Base-by-base conservation (phyloP, 1,139 yeast genomes). In the Torulaspora globosa region DNA sequence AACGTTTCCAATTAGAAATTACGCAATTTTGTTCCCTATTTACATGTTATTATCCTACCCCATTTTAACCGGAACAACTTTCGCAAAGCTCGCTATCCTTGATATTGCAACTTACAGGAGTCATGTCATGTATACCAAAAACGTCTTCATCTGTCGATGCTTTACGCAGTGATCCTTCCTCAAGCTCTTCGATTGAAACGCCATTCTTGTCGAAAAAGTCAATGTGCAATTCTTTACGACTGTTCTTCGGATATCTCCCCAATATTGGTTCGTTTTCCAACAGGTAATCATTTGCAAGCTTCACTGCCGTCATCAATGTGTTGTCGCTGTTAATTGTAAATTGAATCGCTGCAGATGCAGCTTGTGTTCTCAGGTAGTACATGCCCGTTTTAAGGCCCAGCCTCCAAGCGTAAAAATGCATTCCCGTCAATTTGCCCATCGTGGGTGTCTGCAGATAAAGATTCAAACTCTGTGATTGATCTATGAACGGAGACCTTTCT, bases 401-500 rank as follows among this genome's bases (percentile, higher is more conserved):
- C 69, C 83, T 84, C 98, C 98, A 92, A 30, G 96, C 96, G 67
- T 92, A 87, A 70, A 92, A 92, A 68, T 92, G 98, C 94, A 90
- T 90, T 58, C 92, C 80, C 11, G 97, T 90, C 51, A 89, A 75
- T 67, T 89, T 89, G 48, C 95, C 94, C 81, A 85, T 81, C 0
- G 96, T 84, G 27, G 96, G 96, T 47, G 80, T 78, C 63, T 76
- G 79, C 67, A 89, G 73, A 70, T 84, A 83, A 55, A 90, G 79
- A 67, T 89, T 89, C 75, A 87, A 73, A 50, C 92, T 81, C 70
- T 92, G 97, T 51, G 94, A 85, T 68, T 92, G 98, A 68, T 92
- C 98, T 60, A 92, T 82, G 68, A 81, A 92, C 16, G 95, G 87
- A 24, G 92, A 86, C 58, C 98, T 78, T 63, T 88, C 97, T 26